Conservation (phyloP, 1,139 yeast species). For the Saccharomyces hybrid region DNA sequence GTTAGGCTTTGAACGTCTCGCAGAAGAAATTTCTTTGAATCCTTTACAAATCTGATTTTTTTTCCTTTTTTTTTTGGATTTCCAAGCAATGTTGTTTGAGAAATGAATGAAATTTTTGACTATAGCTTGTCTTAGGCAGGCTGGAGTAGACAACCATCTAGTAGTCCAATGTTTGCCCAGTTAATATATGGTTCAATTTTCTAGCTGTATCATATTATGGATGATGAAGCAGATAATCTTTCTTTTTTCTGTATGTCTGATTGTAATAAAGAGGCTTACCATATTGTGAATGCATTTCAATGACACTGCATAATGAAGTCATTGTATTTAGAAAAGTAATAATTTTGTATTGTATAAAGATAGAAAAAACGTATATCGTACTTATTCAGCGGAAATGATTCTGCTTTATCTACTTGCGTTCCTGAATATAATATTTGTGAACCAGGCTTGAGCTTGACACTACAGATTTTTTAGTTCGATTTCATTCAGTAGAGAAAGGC, state of each 20-base stretch:
- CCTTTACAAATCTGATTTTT: background rate
- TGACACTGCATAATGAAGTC: background rate
- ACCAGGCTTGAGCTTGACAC: background rate
- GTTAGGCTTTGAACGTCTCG: constrained; percentile 6
- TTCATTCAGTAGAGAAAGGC: background rate
- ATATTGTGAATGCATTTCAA: background rate
- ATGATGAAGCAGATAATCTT: background rate
- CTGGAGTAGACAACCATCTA: background rate
- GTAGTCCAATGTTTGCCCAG: background rate
- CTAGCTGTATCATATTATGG: background rate
- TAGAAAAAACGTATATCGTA: background rate
- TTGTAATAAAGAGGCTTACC: background rate
- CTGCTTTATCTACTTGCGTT: background rate
- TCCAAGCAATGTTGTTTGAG: no score
- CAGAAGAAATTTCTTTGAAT: background rate
- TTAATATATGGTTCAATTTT: background rate
- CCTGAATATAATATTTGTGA: background rate
- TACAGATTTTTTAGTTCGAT: background rate
- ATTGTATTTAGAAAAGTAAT: background rate
- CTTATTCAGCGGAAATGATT: background rate
- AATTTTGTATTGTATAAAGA: no score
- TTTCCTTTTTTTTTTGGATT: no score
- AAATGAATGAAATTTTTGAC: no score
- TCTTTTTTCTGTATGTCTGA: background rate
- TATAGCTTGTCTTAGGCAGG: background rate